Evolutionary conservation across 371 early-diverging fungal species (phyloP).

Genomic region (Batkoa obscura): DNA sequence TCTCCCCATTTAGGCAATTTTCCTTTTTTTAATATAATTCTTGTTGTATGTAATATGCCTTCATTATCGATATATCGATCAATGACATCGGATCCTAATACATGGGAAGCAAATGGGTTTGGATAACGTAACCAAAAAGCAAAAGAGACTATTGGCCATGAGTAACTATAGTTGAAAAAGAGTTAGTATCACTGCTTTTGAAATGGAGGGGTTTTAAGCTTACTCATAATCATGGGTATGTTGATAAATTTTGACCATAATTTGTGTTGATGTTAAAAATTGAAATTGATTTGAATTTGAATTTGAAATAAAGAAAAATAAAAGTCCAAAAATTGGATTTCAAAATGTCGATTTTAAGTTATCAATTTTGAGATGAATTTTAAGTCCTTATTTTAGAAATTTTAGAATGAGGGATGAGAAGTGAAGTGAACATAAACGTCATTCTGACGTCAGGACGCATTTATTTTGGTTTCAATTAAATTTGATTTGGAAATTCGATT

Average conservation of each 20-base stretch:
- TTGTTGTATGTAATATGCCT: conserved; percentile 64
- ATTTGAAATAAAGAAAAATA: no score
- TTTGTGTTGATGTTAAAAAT: no score
- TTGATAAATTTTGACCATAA: conserved; percentile 4
- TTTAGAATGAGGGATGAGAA: no score
- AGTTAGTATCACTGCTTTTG: not conserved
- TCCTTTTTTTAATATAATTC: conserved; percentile 76
- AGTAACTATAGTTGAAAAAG: conserved; percentile 21
- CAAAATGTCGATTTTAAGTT: no score
- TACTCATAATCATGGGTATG: not conserved
- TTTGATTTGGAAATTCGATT: no score
- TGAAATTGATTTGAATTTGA: no score
- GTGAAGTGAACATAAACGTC: no score
- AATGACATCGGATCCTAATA: conserved; percentile 75
- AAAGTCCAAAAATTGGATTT: no score
- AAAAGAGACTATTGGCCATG: conserved; percentile 67
- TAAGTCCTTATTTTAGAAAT: no score
- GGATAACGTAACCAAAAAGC: conserved; percentile 91
- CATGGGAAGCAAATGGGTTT: conserved; percentile 93
- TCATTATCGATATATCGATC: conserved; percentile 63
- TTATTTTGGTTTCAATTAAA: no score
- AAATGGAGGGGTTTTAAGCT: not conserved
- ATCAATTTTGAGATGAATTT: no score
- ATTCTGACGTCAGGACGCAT: no score
- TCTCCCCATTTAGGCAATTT: conserved; percentile 75